phyloP scores from a whole-genome alignment of 2,329 filamentous ascomycete species.

The Clonostachys chloroleuca region DNA sequence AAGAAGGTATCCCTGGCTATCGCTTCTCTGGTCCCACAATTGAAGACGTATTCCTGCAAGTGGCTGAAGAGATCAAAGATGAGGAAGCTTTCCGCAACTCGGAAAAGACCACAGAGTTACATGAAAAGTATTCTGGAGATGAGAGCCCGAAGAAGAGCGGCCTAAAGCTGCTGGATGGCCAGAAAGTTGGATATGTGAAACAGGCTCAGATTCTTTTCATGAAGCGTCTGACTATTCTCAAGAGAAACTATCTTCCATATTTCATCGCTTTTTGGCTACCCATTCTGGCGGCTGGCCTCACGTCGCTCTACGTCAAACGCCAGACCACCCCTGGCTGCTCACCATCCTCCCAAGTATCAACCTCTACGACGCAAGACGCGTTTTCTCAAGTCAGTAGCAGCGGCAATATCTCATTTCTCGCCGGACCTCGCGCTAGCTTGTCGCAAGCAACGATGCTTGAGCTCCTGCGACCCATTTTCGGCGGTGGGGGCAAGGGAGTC shows the following conservation, averaged over 20 bases:
- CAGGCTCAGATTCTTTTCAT: conserved; percentile 73
- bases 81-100: conserved; percentile 30
- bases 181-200: conserved; percentile 60
- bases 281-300: conserved; percentile 72
- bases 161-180: conserved; percentile 62
- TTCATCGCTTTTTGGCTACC: conserved; percentile 72
- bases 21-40: conserved; percentile 86
- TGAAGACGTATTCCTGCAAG: conserved; percentile 84
- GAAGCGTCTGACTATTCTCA: conserved; percentile 74
- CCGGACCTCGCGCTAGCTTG: conserved; percentile 30
- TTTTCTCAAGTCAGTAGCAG: conserved; percentile 27
- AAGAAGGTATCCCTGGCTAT: conserved; percentile 66
- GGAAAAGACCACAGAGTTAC: conserved; percentile 9
- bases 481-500: conserved; percentile 7
- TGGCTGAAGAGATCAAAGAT: conserved; percentile 73
- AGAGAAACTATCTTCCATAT: conserved; percentile 75
- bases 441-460: conserved; percentile 15
- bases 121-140: conserved; percentile 10
- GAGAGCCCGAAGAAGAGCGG: conserved; percentile 18
- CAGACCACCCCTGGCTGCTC: conserved; percentile 49
- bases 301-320: conserved; percentile 67
- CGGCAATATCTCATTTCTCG: conserved; percentile 16
- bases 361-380: conserved; percentile 25
- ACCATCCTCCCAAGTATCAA: conserved; percentile 40
- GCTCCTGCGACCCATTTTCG: conserved; percentile 35